These are phyloP conservation scores for Xerocomellus intermedius DNA, from an alignment of 768 basidiomycete genomes.

Conservation along the genomic window DNA sequence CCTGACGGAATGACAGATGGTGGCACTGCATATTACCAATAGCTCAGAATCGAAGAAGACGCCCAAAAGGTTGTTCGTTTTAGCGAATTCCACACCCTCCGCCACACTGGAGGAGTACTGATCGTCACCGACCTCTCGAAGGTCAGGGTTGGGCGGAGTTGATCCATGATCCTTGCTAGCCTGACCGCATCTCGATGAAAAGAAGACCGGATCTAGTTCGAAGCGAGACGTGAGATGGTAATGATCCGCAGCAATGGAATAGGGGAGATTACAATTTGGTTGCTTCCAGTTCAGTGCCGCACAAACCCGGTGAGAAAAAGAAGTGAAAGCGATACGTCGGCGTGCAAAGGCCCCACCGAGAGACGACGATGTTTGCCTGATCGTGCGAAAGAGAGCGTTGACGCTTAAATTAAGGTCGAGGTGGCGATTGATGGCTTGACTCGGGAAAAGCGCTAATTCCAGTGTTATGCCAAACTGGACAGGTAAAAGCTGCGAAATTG, in stretches of 20 bases:
- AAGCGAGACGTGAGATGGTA: conserved; percentile 17
- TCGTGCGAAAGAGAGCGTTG: conserved; percentile 79
- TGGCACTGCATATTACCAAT: conserved; percentile 53
- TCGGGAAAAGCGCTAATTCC: conserved; percentile 69
- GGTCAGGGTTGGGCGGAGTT: conserved; percentile 38
- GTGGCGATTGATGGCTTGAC: conserved; percentile 46
- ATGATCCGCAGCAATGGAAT: conserved; percentile 21
- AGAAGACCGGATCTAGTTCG: conserved; percentile 87
- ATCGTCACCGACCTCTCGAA: conserved; percentile 43
- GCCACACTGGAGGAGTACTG: conserved; percentile 67
- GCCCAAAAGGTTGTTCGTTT: conserved; percentile 88
- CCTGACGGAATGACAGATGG: conserved; percentile 8
- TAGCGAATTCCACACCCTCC: conserved; percentile 91
- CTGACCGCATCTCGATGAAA: conserved; percentile 84
- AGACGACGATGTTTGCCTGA: conserved; percentile 65
- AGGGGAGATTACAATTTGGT: conserved; percentile 74
- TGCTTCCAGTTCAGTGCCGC: conserved; percentile 98
- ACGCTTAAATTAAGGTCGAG: conserved; percentile 79
- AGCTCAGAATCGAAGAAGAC: conserved; percentile 85
- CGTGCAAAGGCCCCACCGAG: conserved; percentile 52
- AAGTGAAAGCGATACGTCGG: conserved; percentile 86
- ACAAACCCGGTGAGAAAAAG: conserved; percentile 88
- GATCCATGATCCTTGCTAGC: conserved; percentile 38
- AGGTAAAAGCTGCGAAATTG: conserved; percentile 51
- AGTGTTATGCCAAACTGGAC: conserved; percentile 71